Base-by-base conservation (phyloP, 768 basidiomycete genomes). In the Fomitopsis pulvina region DNA sequence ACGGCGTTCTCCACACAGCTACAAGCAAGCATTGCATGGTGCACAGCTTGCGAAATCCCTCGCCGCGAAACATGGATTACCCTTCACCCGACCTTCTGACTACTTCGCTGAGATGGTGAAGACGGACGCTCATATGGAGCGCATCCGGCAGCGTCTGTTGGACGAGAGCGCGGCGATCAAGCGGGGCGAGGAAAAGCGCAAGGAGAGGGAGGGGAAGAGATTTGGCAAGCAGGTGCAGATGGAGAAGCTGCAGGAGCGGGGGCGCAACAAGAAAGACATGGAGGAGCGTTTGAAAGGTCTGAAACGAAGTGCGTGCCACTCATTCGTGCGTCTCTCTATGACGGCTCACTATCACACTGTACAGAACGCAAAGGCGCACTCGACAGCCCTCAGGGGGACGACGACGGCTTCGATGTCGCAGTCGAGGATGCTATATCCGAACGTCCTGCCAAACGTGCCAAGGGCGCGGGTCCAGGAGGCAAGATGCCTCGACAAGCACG, bases 41-140 rank as follows among this genome's bases (percentile, higher is more conserved):
- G 92, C 86, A n/a, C 79, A 84, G 47, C 68, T 76, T 24, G 92
- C 92, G 2, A 82, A 80, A 45, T 63, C 74, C 2, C 79, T 92
- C n/a, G 90, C 90, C n/a, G 69, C 76, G 11, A 84, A 88, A 59
- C 77, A 84, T 64, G 78, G 81, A 21, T 72, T 92, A 52, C 83
- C 93, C 0, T 98, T 96, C 69, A 87, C 89, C 9, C 86, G 95
- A 12, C 96, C 96, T 0, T 59, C 80, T 0, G 95, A 97, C 68
- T 98, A 93, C 66, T 98, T 95, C 56, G 95, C 95, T 21, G 95
- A 98, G 70, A 98, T 98, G 95, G 87, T 97, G 57, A 97, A 98
- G 68, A 85, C 84, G 27, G 96, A 99, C 60, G 73, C 87, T 6
- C 96, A 99, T 68, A 99, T 99, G 96, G 92, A 96, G 65, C 83